These are phyloP conservation scores for Golovinomyces cichoracearum DNA, from an alignment of 2,329 filamentous ascomycete species.

Conservation along the genomic window DNA sequence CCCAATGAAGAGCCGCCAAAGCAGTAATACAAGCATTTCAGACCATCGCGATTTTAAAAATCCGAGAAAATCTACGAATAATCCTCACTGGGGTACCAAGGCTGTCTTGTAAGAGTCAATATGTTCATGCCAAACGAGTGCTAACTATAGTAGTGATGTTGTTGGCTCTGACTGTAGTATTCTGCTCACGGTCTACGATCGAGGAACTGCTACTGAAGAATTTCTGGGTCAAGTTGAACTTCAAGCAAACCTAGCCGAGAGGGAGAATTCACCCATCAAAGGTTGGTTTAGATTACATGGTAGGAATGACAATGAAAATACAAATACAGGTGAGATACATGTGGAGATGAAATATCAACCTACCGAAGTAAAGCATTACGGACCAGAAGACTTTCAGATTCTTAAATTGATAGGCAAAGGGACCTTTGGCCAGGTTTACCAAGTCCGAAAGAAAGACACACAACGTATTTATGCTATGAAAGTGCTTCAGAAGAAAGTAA, in stretches of 20 bases:
- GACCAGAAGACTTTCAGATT: constrained; percentile 87
- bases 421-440: constrained; percentile 94
- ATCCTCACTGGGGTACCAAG: constrained; percentile 87
- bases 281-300: constrained; percentile 69
- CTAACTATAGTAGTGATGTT: constrained; percentile 43
- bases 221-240: constrained; percentile 81
- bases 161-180: constrained; percentile 74
- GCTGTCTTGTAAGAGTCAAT: constrained; percentile 55
- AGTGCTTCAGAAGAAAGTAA: constrained; percentile 96
- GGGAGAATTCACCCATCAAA: constrained; percentile 44
- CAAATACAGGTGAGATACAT: constrained; percentile 59
- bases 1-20: constrained; percentile 88
- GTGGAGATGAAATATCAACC: constrained; percentile 68
- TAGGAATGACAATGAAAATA: constrained; percentile 50
- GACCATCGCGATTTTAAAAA: constrained; percentile 35
- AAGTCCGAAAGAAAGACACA: constrained; percentile 92
- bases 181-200: constrained; percentile 83
- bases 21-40: constrained; percentile 68
- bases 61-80: constrained; percentile 38
- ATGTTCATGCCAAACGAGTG: background rate
- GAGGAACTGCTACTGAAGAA: constrained; percentile 50
- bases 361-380: constrained; percentile 71
- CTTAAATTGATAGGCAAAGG: constrained; percentile 92
- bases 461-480: constrained; percentile 97
- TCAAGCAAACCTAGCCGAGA: constrained; percentile 36